Conservation (phyloP, 768 basidiomycete genomes). For the Russula brevipes region DNA sequence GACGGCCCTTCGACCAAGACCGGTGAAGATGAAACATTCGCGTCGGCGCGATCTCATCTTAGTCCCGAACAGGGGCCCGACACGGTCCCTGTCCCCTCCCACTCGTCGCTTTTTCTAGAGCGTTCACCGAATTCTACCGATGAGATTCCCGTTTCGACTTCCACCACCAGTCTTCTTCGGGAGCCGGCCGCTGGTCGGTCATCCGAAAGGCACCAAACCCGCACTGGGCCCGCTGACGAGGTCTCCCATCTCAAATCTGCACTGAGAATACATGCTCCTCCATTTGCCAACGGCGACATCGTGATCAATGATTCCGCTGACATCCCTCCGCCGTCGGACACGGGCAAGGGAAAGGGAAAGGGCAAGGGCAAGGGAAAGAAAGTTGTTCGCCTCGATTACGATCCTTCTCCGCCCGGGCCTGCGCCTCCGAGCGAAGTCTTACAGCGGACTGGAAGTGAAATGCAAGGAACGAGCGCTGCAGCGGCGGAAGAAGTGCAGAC, state of each 20-base stretch:
- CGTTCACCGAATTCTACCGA: not conserved
- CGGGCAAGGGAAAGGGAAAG: constrained; percentile 28
- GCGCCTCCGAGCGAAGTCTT: constrained; percentile 64
- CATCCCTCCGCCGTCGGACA: not conserved
- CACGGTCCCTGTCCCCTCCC: not conserved
- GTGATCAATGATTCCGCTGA: not conserved
- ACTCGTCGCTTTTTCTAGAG: constrained; percentile 14
- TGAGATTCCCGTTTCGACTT: not conserved
- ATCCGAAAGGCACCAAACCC: not conserved
- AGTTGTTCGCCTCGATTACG: constrained; percentile 1
- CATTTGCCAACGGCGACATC: constrained; percentile 3
- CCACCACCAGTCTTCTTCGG: constrained; percentile 15
- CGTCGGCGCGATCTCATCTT: constrained; percentile 31
- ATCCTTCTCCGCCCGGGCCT: constrained; percentile 41
- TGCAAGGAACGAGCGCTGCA: constrained; percentile 61
- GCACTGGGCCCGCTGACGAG: not conserved
- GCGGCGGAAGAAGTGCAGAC: constrained; percentile 37
- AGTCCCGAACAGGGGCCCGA: constrained; percentile 24
- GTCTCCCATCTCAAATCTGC: constrained; percentile 5
- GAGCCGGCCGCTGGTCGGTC: not conserved
- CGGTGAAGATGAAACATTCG: constrained; percentile 28
- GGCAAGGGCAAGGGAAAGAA: constrained; percentile 28
- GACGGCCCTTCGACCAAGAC: constrained; percentile 20
- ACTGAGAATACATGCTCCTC: not conserved
- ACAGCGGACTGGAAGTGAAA: constrained; percentile 49